These are phyloP conservation scores for Mrakia hoshinonis DNA, from an alignment of 768 basidiomycete genomes.

Conservation along the genomic window DNA sequence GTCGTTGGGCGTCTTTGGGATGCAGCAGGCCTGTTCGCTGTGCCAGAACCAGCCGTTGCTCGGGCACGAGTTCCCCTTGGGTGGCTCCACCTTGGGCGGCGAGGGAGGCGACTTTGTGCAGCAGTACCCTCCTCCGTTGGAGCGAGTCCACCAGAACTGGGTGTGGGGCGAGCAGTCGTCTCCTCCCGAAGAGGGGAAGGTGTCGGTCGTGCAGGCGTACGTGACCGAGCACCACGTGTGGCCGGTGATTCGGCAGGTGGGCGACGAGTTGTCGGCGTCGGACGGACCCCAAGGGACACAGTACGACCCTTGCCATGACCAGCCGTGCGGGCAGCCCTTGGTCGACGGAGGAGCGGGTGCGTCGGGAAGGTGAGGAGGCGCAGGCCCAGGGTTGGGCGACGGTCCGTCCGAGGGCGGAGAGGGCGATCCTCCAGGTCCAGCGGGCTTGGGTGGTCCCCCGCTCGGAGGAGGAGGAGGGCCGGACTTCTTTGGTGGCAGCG, in stretches of 20 bases:
- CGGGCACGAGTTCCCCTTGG: conserved; percentile 3
- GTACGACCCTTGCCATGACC: neutral
- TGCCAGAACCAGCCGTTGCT: conserved; percentile 4
- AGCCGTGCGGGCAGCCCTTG: neutral
- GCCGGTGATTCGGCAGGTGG: neutral
- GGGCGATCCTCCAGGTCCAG: too few relatives aligned
- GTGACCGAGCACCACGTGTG: conserved; percentile 11
- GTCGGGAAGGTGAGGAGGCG: neutral
- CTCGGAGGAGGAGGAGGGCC: too few relatives aligned
- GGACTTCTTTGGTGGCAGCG: neutral
- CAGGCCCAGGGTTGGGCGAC: neutral
- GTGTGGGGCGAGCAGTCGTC: neutral
- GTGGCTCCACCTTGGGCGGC: neutral
- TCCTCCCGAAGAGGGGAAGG: neutral
- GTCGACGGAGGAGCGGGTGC: neutral
- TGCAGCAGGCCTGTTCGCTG: neutral
- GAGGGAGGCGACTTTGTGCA: neutral
- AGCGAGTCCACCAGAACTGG: conserved; percentile 18
- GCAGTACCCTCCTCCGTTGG: conserved; percentile 7
- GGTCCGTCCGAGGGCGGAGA: neutral
- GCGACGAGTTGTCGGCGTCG: neutral
- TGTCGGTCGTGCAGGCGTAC: conserved; percentile 1
- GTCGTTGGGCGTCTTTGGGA: conserved; percentile 14
- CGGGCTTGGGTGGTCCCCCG: too few relatives aligned
- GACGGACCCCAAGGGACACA: conserved; percentile 3